Evolutionary conservation across 176 grass and related monocot genomes (phyloP), one percentile per base, ranked within the genome.

Genomic region (Thinopyrum elongatum): DNA sequence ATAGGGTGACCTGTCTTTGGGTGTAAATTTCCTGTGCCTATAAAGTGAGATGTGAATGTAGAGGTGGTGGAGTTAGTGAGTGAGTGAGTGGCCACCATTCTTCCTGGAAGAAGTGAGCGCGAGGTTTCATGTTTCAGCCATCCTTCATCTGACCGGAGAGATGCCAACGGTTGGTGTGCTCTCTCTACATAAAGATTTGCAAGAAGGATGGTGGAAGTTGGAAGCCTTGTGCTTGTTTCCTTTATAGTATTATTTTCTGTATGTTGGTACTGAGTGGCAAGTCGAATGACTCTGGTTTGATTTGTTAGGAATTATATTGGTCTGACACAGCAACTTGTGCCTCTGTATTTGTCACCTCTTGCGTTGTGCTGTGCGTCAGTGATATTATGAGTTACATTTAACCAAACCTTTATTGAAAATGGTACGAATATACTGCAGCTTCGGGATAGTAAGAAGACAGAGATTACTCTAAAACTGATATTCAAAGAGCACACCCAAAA

Each of bases 21-120:
- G 88, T 95, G 95, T 95, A 95, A 91, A 97, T 95, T 93, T 87
- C 58, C 26, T 93, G 88, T 90, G 92, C 86, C 77, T 91, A 86
- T 84, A 80, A 82, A 91, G 82, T 87, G 84, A 88, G 76, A 79
- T 58, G 88, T 89, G 89, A 90, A 91, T 72, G 77, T 91, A 93
- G 86, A 76, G 74, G 28, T 76, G 74, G 84, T 79, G 87, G 58
- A 59, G 64, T 36, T 76, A 88, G 71, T 85, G 74, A 86, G 70
- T 68, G 81, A 71, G 86, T 46, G 85, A 87, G 78, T 80, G 65
- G 62, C 13, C 59, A 81, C 13, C 59, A 81, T 90, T 92, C 71
- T 88, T 90, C 66, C 34, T 83, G 67, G 75, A 92, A 82, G 80
- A 73, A 82, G 71, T 86, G 64, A 85, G 80, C 76, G 79, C 60